A percentile compares a stretch with the other conserved stretches of the same genome.
phyloP scores from a whole-genome alignment of 2,329 filamentous ascomycete genomes.

The Ophiostoma novo-ulmi region DNA sequence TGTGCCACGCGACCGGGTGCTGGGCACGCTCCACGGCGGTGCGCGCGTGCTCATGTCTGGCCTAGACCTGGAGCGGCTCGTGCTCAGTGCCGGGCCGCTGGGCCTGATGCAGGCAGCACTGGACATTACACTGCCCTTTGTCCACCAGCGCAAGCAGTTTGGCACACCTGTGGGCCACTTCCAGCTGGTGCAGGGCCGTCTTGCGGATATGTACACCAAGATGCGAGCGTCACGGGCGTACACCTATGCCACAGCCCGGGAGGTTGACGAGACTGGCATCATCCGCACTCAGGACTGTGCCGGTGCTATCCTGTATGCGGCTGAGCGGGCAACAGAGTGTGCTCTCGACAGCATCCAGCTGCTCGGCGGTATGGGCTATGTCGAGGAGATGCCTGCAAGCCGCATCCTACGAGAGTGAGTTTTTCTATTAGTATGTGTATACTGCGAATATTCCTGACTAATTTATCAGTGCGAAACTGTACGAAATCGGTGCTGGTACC shows the following conservation, averaged over 20 bases:
- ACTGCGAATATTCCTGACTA: conserved; percentile 28
- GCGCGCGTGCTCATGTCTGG: conserved; percentile 94
- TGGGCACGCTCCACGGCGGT: conserved; percentile 75
- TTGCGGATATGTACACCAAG: conserved; percentile 98
- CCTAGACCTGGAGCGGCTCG: conserved; percentile 85
- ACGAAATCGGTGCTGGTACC: conserved; percentile 95
- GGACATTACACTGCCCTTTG: conserved; percentile 81
- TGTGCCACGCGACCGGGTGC: conserved; percentile 73
- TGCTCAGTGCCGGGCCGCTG: conserved; percentile 83
- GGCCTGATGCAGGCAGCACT: conserved; percentile 92
- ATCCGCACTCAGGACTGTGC: conserved; percentile 90
- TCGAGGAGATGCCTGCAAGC: conserved; percentile 90
- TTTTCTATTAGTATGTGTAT: background rate
- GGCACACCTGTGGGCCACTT: conserved; percentile 80
- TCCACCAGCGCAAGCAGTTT: conserved; percentile 86
- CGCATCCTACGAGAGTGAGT: conserved; percentile 67
- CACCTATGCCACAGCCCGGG: conserved; percentile 75
- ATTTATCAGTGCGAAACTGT: conserved; percentile 60
- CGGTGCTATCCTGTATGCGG: conserved; percentile 87
- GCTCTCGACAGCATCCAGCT: conserved; percentile 85
- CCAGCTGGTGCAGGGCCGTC: conserved; percentile 85
- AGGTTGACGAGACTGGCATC: conserved; percentile 68
- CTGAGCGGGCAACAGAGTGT: conserved; percentile 82
- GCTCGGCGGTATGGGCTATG: conserved; percentile 90
- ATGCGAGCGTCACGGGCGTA: conserved; percentile 78